These are phyloP conservation scores for Saposhnikovia divaricata DNA, from an alignment of 129 eudicot species.

Conservation along the genomic window DNA sequence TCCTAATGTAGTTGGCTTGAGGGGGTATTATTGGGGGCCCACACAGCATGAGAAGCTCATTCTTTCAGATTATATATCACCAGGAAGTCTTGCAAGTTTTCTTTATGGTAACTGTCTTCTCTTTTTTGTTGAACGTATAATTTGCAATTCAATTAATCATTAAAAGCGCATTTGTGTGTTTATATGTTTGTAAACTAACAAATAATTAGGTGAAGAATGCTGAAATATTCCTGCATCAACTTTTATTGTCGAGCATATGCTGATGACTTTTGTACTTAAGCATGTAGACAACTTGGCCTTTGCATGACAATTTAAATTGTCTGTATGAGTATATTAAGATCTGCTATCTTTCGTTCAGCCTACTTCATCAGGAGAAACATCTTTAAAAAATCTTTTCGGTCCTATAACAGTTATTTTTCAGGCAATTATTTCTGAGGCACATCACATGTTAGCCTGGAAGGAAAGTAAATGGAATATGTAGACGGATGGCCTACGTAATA, in stretches of 20 bases:
- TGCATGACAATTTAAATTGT: neutral
- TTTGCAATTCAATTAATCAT: neutral
- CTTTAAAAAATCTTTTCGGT: neutral
- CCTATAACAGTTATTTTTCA: neutral
- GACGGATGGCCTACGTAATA: neutral
- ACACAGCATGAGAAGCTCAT: constrained; percentile 96
- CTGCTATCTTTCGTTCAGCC: neutral
- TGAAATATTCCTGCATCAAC: neutral
- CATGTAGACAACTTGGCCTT: neutral
- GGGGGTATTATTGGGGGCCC: constrained; percentile 99
- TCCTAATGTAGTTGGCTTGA: constrained; percentile 93
- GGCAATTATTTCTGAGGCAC: neutral
- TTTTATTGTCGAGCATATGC: neutral
- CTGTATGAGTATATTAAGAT: neutral
- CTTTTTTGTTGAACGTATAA: neutral
- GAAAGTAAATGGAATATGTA: neutral
- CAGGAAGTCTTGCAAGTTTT: constrained; percentile 92
- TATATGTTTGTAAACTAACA: neutral
- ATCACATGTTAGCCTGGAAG: neutral
- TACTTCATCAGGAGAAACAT: neutral
- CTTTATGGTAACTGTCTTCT: constrained; percentile 61
- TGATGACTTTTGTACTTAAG: neutral
- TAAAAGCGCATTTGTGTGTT: neutral
- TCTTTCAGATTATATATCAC: constrained; percentile 90
- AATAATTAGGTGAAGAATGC: neutral